These are phyloP conservation scores for Davidsoniella australis DNA, from an alignment of 2,329 filamentous ascomycete species.

Conservation along the genomic window DNA sequence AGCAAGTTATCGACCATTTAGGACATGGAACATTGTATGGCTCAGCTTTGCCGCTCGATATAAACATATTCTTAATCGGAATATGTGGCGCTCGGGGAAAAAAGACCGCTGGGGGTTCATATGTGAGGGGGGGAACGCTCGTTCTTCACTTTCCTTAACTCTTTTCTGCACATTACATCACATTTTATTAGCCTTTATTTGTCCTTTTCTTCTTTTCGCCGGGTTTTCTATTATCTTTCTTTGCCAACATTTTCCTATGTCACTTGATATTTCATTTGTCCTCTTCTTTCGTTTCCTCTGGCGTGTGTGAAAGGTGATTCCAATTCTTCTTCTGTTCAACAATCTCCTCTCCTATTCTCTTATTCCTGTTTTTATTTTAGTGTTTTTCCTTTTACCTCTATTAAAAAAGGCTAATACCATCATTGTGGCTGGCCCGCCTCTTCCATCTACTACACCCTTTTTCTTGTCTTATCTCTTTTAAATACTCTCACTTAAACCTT, in stretches of 20 bases:
- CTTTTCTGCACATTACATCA: not conserved
- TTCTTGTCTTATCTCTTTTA: not conserved
- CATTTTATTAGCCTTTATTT: constrained; percentile 3
- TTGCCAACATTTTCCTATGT: constrained; percentile 16
- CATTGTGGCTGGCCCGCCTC: not conserved
- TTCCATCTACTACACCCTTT: not conserved
- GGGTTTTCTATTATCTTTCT: constrained; percentile 18
- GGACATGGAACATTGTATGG: too few species aligned
- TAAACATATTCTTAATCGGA: too few species aligned
- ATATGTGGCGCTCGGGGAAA: too few species aligned
- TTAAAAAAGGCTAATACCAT: constrained; percentile 7
- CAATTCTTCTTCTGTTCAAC: too few species aligned
- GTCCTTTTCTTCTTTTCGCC: constrained; percentile 5
- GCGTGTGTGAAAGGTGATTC: not conserved
- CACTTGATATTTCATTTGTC: constrained; percentile 13
- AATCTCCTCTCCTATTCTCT: too few species aligned
- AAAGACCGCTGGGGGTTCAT: too few species aligned
- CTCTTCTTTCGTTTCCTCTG: constrained; percentile 7
- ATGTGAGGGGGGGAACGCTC: too few species aligned
- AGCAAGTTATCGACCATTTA: too few species aligned
- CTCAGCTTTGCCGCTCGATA: too few species aligned
- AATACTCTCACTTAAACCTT: not conserved
- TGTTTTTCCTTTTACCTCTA: constrained; percentile 3
- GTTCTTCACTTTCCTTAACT: constrained; percentile 1
- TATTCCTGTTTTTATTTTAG: not conserved